phyloP scores from a whole-genome alignment of 352 stramenopile genomes.

The Blastocystis sp. region DNA sequence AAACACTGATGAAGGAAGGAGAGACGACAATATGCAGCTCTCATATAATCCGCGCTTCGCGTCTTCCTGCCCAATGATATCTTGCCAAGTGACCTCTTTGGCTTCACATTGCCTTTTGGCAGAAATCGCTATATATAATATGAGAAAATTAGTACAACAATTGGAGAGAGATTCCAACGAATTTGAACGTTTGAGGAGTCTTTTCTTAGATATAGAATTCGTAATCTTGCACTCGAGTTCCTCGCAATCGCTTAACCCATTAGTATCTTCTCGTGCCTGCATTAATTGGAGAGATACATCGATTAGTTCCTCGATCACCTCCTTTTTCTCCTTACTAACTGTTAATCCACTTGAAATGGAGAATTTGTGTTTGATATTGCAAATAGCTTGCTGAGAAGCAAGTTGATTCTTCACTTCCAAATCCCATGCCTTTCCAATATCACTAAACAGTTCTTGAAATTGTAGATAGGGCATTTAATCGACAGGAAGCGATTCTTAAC shows the following conservation, averaged over 20 bases:
- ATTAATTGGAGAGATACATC: slow-evolving; percentile 25
- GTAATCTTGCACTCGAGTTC: not conserved
- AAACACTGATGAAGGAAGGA: slow-evolving; percentile 43
- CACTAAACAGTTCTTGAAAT: not conserved
- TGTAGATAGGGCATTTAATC: not conserved
- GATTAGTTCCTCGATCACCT: not conserved
- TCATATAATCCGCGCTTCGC: slow-evolving; percentile 44
- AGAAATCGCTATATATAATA: not conserved
- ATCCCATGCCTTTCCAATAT: slow-evolving; percentile 50
- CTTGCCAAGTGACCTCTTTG: slow-evolving; percentile 16
- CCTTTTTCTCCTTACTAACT: not conserved
- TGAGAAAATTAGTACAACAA: not conserved
- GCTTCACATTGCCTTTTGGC: not conserved
- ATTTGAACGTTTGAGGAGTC: not conserved
- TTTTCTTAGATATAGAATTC: not conserved
- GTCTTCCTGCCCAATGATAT: slow-evolving; percentile 51
- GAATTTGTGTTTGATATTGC: not conserved
- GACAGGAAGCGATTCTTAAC: not conserved
- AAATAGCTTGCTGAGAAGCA: not conserved
- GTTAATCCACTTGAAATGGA: not conserved
- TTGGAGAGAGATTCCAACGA: not conserved
- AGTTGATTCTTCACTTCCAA: not conserved
- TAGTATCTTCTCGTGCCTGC: not conserved
- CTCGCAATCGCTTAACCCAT: not conserved
- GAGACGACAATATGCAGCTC: slow-evolving; percentile 10